These are phyloP conservation scores for Pugionium dolabratum DNA, from an alignment of 345 rosid genomes.

Conservation along the genomic window DNA sequence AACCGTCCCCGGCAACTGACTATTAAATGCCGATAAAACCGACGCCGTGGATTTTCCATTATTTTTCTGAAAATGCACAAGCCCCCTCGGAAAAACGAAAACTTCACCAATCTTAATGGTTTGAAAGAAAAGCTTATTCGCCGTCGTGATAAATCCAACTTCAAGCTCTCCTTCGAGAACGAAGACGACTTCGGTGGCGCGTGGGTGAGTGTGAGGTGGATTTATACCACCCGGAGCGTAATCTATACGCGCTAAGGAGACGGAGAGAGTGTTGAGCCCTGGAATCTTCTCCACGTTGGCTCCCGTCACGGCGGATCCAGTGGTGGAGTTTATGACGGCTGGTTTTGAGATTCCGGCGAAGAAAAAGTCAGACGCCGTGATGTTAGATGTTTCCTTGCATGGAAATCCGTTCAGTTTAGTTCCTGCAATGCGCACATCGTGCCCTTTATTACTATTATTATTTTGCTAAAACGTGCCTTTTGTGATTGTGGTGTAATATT, in stretches of 20 bases:
- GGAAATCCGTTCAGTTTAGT: conserved; percentile 58
- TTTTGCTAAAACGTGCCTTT: no score
- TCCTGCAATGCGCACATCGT: conserved; percentile 37
- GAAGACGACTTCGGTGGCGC: conserved; percentile 64
- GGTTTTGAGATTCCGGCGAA: conserved; percentile 58
- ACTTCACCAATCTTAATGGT: conserved; percentile 56
- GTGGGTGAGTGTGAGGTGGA: conserved; percentile 74
- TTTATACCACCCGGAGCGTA: conserved; percentile 56
- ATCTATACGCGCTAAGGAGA: conserved; percentile 63
- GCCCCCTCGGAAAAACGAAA: conserved; percentile 62
- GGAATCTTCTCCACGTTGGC: conserved; percentile 66
- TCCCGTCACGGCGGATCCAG: conserved; percentile 53
- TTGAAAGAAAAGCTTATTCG: conserved; percentile 54
- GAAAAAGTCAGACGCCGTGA: conserved; percentile 58
- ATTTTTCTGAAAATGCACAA: conserved; percentile 71
- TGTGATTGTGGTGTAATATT: no score
- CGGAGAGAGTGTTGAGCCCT: conserved; percentile 65
- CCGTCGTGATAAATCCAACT: conserved; percentile 66
- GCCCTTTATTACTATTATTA: conserved; percentile 1
- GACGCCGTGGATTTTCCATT: conserved; percentile 50
- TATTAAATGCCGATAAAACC: conserved; percentile 55
- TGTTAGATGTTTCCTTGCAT: conserved; percentile 55
- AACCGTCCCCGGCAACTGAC: conserved; percentile 68
- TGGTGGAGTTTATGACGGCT: conserved; percentile 47
- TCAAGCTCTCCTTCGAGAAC: conserved; percentile 62